Percentiles rank a stretch among this genome's conserved stretches.
Evolutionary conservation across 2,329 filamentous ascomycete genomes (phyloP).

Genomic region (Clarireedia monteithiana): DNA sequence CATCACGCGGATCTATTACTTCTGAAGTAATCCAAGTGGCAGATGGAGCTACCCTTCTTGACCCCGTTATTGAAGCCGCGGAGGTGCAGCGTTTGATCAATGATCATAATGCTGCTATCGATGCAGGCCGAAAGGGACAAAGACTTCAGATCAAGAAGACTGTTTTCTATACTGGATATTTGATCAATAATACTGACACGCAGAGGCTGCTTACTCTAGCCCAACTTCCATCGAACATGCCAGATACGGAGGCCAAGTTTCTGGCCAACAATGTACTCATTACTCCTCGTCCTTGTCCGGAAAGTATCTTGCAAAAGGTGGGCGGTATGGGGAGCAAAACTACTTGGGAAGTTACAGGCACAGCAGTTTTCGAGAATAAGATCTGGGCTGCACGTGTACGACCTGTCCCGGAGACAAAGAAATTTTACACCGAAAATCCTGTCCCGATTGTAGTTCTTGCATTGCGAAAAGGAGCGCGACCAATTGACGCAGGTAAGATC

Average conservation of each 20-base stretch:
- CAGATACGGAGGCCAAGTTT: conserved; percentile 66
- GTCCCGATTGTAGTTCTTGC: conserved; percentile 77
- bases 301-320: conserved; percentile 68
- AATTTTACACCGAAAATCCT: conserved; percentile 71
- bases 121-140: conserved; percentile 32
- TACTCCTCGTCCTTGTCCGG: conserved; percentile 65
- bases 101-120: conserved; percentile 63
- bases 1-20: conserved; percentile 55
- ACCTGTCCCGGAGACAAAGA: conserved; percentile 59
- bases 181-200: conserved; percentile 66
- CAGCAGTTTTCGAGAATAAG: conserved; percentile 66
- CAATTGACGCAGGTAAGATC: conserved; percentile 74
- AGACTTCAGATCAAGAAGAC: conserved; percentile 72
- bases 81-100: conserved; percentile 88
- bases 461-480: conserved; percentile 64
- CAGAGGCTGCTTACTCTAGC: conserved; percentile 66
- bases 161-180: conserved; percentile 87
- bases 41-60: conserved; percentile 64
- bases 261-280: conserved; percentile 92
- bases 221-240: conserved; percentile 50
- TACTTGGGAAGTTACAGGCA: conserved; percentile 74
- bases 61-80: conserved; percentile 71
- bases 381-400: conserved; percentile 81
- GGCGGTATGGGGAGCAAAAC: conserved; percentile 81
- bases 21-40: conserved; percentile 82